A percentile compares a stretch with the other conserved stretches of the same genome.
Evolutionary conservation across 164 flowering plant species (phyloP).

Genomic region (Piper longum): DNA sequence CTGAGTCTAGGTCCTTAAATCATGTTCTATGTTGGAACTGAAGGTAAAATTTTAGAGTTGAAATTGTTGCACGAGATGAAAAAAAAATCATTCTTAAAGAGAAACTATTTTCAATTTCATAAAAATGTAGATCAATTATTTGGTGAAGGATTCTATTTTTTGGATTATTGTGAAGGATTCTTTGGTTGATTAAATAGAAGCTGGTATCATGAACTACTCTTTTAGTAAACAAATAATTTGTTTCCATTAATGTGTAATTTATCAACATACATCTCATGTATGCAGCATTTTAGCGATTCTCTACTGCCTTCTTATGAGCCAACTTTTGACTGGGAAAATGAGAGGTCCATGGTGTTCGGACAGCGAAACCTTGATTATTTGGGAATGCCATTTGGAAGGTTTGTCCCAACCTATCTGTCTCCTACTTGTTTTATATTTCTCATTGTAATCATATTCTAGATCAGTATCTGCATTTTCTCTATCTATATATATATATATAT

Average conservation of each 20-base stretch:
- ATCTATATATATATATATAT: not conserved
- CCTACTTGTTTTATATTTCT: not conserved
- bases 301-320: conserved; percentile 97
- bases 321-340: conserved; percentile 97
- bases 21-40: no score
- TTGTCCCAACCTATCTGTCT: not conserved
- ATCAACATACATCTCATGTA: not conserved
- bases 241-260: not conserved
- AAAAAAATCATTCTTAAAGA: no score
- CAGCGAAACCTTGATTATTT: conserved; percentile 73
- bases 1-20: no score
- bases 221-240: not conserved
- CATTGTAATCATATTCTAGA: no score
- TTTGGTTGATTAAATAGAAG: not conserved
- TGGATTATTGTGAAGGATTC: not conserved
- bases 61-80: no score
- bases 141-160: no score
- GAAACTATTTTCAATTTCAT: no score
- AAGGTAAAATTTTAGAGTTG: no score
- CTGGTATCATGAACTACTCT: not conserved
- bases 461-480: not conserved
- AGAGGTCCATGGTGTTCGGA: conserved; percentile 80
- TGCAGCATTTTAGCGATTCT: conserved; percentile 81
- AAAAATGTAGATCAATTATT: no score
- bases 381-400: conserved; percentile 43